Conservation (phyloP, 1,139 yeast species). For the Magnusiomyces paraingens region DNA sequence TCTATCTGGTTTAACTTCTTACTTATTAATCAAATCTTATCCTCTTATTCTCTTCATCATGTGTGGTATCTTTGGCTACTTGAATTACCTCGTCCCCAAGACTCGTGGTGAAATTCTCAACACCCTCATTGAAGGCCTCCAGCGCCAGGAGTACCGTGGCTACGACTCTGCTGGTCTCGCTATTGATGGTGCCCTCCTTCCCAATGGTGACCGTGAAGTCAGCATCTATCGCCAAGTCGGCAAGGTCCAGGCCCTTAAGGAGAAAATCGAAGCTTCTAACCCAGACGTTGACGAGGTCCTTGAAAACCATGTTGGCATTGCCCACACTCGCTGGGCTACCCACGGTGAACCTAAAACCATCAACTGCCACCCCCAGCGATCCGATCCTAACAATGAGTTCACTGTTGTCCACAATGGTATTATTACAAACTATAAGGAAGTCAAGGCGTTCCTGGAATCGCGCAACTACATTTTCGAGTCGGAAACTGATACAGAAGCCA, state of each 20-base stretch:
- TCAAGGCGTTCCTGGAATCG: constrained; percentile 68
- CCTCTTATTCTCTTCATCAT: not conserved
- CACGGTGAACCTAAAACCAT: constrained; percentile 86
- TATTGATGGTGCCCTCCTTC: constrained; percentile 73
- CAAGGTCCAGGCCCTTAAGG: constrained; percentile 76
- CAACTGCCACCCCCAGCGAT: constrained; percentile 96
- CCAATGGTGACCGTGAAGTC: constrained; percentile 37
- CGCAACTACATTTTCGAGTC: constrained; percentile 83
- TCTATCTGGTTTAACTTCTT: not conserved
- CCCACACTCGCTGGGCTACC: constrained; percentile 99
- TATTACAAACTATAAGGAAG: constrained; percentile 88
- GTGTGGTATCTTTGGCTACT: constrained; percentile 97
- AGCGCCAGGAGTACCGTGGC: constrained; percentile 94
- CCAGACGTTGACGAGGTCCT: constrained; percentile 51
- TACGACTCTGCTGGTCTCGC: constrained; percentile 97
- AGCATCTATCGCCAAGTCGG: constrained; percentile 80
- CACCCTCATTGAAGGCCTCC: constrained; percentile 84
- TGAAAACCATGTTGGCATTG: constrained; percentile 89
- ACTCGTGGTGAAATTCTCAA: constrained; percentile 88
- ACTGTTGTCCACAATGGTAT: constrained; percentile 97
- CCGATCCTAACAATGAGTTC: constrained; percentile 77
- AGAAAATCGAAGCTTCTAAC: constrained; percentile 49
- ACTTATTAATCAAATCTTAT: not conserved
- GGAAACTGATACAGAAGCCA: constrained; percentile 97
- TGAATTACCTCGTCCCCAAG: constrained; percentile 88